Evolutionary conservation across 768 basidiomycete species (phyloP).

Genomic region (Bullera alba): DNA sequence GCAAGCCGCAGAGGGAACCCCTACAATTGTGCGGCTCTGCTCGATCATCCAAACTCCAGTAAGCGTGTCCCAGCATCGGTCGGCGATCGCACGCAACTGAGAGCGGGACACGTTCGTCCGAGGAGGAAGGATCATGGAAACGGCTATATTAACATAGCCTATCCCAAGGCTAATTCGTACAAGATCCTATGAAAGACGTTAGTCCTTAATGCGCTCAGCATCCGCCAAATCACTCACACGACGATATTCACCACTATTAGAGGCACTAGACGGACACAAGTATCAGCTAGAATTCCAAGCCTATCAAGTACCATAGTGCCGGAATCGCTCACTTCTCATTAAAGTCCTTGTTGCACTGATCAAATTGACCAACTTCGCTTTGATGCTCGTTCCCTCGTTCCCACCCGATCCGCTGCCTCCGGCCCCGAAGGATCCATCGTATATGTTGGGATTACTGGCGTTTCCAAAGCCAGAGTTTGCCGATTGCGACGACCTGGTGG

Average conservation of each 20-base stretch:
- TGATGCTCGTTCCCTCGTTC: constrained; percentile 60
- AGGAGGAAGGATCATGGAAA: too few relatives aligned
- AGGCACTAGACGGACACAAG: constrained; percentile 61
- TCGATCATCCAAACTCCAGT: too few relatives aligned
- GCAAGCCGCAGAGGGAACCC: too few relatives aligned
- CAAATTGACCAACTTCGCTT: constrained; percentile 79
- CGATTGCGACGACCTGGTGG: constrained; percentile 43
- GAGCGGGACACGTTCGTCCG: too few relatives aligned
- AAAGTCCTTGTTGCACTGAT: constrained; percentile 92
- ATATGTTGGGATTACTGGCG: constrained; percentile 28
- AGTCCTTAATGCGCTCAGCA: background rate
- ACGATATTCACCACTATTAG: constrained; percentile 79
- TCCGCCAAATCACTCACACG: constrained; percentile 48
- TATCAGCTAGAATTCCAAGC: background rate
- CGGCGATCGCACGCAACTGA: too few relatives aligned
- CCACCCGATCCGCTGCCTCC: constrained; percentile 2
- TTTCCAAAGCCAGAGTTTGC: constrained; percentile 42
- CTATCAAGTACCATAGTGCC: background rate
- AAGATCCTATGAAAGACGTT: constrained; percentile 52
- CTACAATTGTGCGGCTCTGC: too few relatives aligned
- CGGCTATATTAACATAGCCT: too few relatives aligned
- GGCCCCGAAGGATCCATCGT: constrained; percentile 21
- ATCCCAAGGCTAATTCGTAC: constrained; percentile 70
- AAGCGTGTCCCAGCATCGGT: too few relatives aligned
- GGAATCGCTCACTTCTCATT: constrained; percentile 74